A percentile compares a stretch with the other conserved stretches of the same genome.
Conservation (phyloP, 2,329 filamentous ascomycete genomes). For the Colletotrichum orbiculare region DNA sequence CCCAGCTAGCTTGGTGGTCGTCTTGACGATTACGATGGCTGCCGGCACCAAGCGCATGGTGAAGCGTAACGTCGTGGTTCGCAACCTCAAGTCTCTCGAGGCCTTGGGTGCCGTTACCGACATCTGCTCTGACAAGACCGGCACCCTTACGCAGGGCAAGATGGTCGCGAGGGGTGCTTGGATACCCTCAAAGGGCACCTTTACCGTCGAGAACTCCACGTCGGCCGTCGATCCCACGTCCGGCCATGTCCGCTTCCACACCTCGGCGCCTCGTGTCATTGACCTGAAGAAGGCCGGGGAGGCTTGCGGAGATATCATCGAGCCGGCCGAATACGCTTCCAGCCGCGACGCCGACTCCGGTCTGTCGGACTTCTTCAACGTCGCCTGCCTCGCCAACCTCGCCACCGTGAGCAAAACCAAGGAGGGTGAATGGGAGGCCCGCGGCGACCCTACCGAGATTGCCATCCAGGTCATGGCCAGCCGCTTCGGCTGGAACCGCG, state of each 20-base stretch:
- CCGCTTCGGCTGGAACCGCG: constrained; percentile 68
- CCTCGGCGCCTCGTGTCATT: constrained; percentile 22
- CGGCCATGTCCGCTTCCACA: constrained; percentile 51
- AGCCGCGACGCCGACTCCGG: too few relatives aligned
- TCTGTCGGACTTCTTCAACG: constrained; percentile 62
- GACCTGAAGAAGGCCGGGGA: constrained; percentile 30
- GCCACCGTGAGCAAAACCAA: constrained; percentile 62
- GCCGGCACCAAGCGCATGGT: constrained; percentile 61
- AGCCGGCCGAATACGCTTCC: neutral
- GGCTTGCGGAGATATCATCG: constrained; percentile 21
- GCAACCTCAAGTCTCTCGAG: constrained; percentile 59
- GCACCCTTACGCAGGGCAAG: constrained; percentile 35
- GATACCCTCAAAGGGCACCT: constrained; percentile 37
- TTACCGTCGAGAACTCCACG: constrained; percentile 45
- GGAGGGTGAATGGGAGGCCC: constrained; percentile 60
- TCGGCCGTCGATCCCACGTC: constrained; percentile 61
- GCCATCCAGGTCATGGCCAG: constrained; percentile 74
- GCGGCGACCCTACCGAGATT: constrained; percentile 73
- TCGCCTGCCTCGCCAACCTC: constrained; percentile 68
- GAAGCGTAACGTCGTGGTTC: constrained; percentile 66
- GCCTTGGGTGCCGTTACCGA: constrained; percentile 57
- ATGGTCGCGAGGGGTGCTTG: constrained; percentile 34
- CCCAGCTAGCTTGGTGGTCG: constrained; percentile 71
- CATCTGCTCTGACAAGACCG: constrained; percentile 49
- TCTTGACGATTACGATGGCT: constrained; percentile 75